Base-by-base conservation (phyloP, 2,329 filamentous ascomycete genomes). In the Colletotrichum caudatum region DNA sequence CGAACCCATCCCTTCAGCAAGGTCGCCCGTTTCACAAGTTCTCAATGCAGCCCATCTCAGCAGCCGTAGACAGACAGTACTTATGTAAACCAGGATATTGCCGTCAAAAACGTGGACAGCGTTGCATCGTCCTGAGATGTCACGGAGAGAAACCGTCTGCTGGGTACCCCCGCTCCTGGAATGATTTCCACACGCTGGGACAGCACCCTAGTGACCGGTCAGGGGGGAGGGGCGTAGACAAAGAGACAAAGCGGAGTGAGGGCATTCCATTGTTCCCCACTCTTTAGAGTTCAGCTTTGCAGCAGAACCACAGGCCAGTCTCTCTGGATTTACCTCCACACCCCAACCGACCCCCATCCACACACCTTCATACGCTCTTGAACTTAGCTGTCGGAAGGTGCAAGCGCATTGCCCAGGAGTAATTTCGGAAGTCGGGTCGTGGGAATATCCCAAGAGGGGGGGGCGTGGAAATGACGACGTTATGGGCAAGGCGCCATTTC, bases 251-350 rank as follows among this genome's bases (percentile, higher is more conserved):
- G 56, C 3, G 7, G 26, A 33, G 37, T n/a, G 26, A 51, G 48
- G 33, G 33, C 14, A n/a, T 41, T 54, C 48, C n/a, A 56, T 35
- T n/a, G 7, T 68, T 46, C 11, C 26, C 64, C 68, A 71, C 68
- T 71, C 57, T 71, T 71, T 71, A 71, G 50, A 71, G 68, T 71
- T 71, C 68, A 57, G 46, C 44, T 53, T 44, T 65, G 68, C 68
- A 71, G 58, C 51, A 58, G 37, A 18, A 18, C 35, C 39, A 51
- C 35, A 37, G 64, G 54, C 26, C 64, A 62, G 68, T 18, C 63
- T 66, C 14, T 41, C 23, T 46, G 37, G 35, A 46, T 54, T 44
- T 37, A 29, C 44, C 41, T 51, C 33, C 54, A 41, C 48, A n/a
- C n/a, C 60, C 37, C 33, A 33, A 5, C 33, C 35, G n/a, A 35